Base-by-base conservation (phyloP, 1,139 yeast genomes). In the Yamadazyma atlantica region DNA sequence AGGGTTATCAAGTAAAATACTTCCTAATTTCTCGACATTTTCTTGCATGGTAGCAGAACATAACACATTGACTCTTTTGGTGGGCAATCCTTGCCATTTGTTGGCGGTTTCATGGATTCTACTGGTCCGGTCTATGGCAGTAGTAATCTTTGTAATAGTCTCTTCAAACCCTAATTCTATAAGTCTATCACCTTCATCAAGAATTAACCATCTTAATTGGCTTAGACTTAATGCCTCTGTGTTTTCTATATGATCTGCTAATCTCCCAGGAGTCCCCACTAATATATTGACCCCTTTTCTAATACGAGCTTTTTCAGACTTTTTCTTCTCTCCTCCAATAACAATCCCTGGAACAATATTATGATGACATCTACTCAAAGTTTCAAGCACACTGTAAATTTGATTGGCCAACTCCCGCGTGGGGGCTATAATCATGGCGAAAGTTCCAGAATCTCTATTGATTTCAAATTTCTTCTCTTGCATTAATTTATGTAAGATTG, bases 121-220 rank as follows among this genome's bases (percentile, higher is more conserved):
- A 9, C 75, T 71, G 17, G 57, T 58, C 30, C 62, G 61, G 21
- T 80, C 73, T 36, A 88, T 74, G 40, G 73, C 69, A 32, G 70
- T 70, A 35, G 95, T 68, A 45, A 92, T 89, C 44, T 83, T 79
- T 17, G 87, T 73, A 43, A 92, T 82, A 1, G 96, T 86, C 56
- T 92, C 97, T 60, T 92, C 97, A 55, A 92, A 92, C 1, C 98
- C 98, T 42, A 92, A 71, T 53, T 92, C 98, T 76, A 92, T 87
- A 52, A 92, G 73, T 49, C 90, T 78, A 63, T 92, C 98, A 58
- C 97, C 98, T 70, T 92, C 98, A 64, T 92, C 98, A 45, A 92
- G 62, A 13, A 92, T 81, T 22, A 90, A 75, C 77, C 89, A 92
- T 51, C 96, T 70, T 34, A 90, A 72, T 41, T 86, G 80, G 6